These are phyloP conservation scores for Hsuehochloa calcarea DNA, from an alignment of 176 grass and related monocot genomes.

Conservation along the genomic window DNA sequence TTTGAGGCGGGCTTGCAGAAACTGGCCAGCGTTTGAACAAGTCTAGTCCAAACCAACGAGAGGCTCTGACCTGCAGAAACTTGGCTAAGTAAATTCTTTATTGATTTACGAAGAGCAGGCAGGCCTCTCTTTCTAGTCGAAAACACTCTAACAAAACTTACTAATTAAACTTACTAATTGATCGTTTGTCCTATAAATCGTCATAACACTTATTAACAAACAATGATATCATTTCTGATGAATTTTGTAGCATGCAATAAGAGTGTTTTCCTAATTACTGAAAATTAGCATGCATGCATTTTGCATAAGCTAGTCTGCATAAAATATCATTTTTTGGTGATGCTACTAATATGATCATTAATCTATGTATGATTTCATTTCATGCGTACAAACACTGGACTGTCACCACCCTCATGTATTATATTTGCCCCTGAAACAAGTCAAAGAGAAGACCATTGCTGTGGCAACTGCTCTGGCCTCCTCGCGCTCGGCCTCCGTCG, in stretches of 20 bases:
- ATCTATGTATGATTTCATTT: not conserved
- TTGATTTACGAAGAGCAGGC: too few species aligned
- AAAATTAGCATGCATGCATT: not conserved
- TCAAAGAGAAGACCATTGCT: constrained; percentile 99
- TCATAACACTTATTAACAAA: too few species aligned
- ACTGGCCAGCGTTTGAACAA: too few species aligned
- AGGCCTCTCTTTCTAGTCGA: too few species aligned
- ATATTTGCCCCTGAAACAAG: constrained; percentile 52
- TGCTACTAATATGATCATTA: not conserved
- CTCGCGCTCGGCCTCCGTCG: too few species aligned
- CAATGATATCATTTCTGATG: not conserved
- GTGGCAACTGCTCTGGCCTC: too few species aligned
- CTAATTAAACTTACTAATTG: not conserved
- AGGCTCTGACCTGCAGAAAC: too few species aligned
- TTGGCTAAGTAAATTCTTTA: too few species aligned
- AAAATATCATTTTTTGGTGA: not conserved
- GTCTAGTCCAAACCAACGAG: too few species aligned
- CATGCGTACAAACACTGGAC: not conserved
- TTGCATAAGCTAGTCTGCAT: not conserved
- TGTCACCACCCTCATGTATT: not conserved
- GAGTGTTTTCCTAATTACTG: not conserved
- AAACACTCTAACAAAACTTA: too few species aligned
- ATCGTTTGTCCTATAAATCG: not conserved
- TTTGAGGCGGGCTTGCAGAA: too few species aligned
- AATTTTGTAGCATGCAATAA: not conserved